Evolutionary conservation across 2,329 filamentous ascomycete genomes (phyloP), one percentile per base, ranked within the genome.

Genomic region (Ceratocystis destructans): DNA sequence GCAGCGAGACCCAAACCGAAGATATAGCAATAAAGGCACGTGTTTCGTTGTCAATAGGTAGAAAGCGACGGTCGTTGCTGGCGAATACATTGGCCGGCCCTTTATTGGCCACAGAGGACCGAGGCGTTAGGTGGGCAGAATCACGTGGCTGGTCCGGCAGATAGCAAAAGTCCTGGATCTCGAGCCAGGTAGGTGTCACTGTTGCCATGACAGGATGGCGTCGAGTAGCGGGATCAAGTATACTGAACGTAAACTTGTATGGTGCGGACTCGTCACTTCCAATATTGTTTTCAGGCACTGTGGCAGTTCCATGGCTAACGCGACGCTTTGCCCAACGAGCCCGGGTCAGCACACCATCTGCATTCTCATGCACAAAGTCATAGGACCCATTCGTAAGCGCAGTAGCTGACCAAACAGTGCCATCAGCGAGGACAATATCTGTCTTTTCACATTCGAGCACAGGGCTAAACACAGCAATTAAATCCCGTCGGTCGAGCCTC

Each of bases 161-260:
- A 62, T 62, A 66, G 61, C 64, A 68, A 64, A 63, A 68, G 70
- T 92, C 86, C 68, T 85, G 82, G 61, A 93, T 82, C 62, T 89
- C 85, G 37, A 93, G 81, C 12, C 80, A 82, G 3, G 79, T 79
- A 12, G 80, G 80, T 2, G 82, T 86, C 57, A 93, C 78, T 1
- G 81, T 83, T 0, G 87, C 89, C 75, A 92, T 82, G 71, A 92
- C 83, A 3, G 89, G 88, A 72, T 93, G 89, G 12, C 86, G 83
- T 44, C 87, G 80, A 7, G 82, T 83, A 61, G 82, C 81, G 0
- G 87, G 83, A 70, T 88, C 83, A 71, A 93, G 85, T 69, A 90
- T 83, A 76, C 87, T 90, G 73, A 93, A 93, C 7, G 84, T 89
- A 77, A 86, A 92, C 72, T 83, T 85, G 67, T 75, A 77, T 25